phyloP scores from a whole-genome alignment of 2,329 filamentous ascomycete genomes.

The Sporothrix mexicana region DNA sequence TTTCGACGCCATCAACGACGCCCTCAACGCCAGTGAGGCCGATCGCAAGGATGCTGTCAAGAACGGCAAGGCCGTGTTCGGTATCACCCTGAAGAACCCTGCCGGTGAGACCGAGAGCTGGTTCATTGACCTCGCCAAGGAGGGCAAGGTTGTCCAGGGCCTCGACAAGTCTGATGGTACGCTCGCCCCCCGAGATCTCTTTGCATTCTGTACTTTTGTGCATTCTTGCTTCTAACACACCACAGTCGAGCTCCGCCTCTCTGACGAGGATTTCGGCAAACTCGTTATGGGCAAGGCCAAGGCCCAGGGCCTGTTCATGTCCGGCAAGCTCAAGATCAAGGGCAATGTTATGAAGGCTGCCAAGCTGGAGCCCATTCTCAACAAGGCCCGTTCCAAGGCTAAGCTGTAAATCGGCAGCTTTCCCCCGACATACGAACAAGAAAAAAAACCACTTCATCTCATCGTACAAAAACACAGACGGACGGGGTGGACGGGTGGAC shows the following conservation, averaged over 20 bases:
- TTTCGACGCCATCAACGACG: constrained; percentile 84
- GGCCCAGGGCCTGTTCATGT: constrained; percentile 95
- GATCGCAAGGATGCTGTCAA: constrained; percentile 86
- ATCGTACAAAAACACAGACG: background rate
- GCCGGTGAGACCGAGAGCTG: constrained; percentile 81
- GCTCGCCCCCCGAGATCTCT: constrained; percentile 39
- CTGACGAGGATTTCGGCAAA: constrained; percentile 84
- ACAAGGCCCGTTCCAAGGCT: constrained; percentile 76
- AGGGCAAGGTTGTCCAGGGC: constrained; percentile 81
- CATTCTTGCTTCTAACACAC: background rate
- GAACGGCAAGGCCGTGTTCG: constrained; percentile 84
- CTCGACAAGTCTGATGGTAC: constrained; percentile 80
- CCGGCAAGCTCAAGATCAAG: constrained; percentile 97
- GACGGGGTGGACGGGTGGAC: constrained; percentile 9
- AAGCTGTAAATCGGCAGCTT: constrained; percentile 65
- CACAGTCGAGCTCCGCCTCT: constrained; percentile 81
- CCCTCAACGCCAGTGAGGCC: constrained; percentile 70
- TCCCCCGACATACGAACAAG: background rate
- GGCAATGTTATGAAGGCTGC: constrained; percentile 99
- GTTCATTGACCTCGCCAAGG: constrained; percentile 95
- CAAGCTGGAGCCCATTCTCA: constrained; percentile 90
- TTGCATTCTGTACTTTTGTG: too few species aligned
- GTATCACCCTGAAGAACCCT: constrained; percentile 90
- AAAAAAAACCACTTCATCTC: background rate
- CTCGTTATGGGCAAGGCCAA: constrained; percentile 88